phyloP scores from a whole-genome alignment of 2,329 filamentous ascomycete species.

The Rugonectria rugulosa region DNA sequence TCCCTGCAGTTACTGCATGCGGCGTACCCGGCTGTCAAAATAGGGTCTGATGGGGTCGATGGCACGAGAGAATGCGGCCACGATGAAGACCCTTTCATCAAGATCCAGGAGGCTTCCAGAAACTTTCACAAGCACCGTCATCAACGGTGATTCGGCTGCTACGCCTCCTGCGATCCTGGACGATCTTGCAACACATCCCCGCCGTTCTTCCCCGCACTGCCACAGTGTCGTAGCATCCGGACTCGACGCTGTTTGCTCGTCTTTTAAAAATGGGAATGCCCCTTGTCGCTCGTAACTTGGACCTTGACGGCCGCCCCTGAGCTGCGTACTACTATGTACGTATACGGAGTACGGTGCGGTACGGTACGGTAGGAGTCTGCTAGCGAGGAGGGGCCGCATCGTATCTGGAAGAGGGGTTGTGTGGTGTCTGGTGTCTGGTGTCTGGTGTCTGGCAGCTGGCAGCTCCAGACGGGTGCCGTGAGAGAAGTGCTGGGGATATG shows the following conservation, averaged over 20 bases:
- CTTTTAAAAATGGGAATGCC: background rate
- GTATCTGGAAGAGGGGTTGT: conserved; percentile 16
- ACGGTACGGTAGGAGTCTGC: conserved; percentile 10
- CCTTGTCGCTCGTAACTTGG: conserved; percentile 12
- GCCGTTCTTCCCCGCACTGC: conserved; percentile 17
- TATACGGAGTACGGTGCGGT: conserved; percentile 4
- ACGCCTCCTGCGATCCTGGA: conserved; percentile 2
- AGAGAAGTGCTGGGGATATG: conserved; percentile 16
- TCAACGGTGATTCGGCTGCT: background rate
- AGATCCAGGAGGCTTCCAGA: conserved; percentile 10
- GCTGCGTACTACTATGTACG: no score
- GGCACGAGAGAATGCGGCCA: conserved; percentile 5
- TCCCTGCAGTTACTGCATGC: no score
- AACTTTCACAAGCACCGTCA: conserved; percentile 6
- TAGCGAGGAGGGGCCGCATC: conserved; percentile 11
- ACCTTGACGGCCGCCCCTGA: conserved; percentile 15
- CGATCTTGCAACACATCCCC: conserved; percentile 7
- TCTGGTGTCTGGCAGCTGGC: no score
- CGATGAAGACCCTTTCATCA: background rate
- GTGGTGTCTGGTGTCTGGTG: no score
- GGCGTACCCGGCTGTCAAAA: background rate
- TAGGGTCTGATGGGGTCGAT: conserved; percentile 1
- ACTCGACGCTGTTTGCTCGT: background rate
- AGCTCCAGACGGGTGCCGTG: conserved; percentile 19
- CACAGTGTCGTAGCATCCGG: conserved; percentile 10